Conservation (phyloP, 1,139 yeast species). For the Scheffersomyces titani region DNA sequence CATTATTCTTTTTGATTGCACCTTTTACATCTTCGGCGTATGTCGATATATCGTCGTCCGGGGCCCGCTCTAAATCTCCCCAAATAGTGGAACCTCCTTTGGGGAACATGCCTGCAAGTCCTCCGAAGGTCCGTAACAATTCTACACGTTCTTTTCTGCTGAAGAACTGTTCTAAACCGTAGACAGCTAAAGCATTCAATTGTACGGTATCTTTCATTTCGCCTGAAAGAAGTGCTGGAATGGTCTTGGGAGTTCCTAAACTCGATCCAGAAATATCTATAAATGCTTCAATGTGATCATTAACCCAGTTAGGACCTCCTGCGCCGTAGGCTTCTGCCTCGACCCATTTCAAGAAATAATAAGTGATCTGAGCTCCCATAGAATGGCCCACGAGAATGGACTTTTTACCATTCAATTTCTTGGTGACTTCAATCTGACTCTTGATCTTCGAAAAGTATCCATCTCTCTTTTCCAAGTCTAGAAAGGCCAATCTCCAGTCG, state of each 20-base stretch:
- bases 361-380: conserved; percentile 91
- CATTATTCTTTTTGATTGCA: conserved; percentile 28
- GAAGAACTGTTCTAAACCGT: conserved; percentile 91
- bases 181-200: conserved; percentile 86
- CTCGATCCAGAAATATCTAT: conserved; percentile 87
- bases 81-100: conserved; percentile 90
- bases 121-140: conserved; percentile 85
- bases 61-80: conserved; percentile 67
- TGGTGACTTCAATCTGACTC: conserved; percentile 61
- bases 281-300: conserved; percentile 74
- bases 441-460: conserved; percentile 79
- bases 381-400: conserved; percentile 87
- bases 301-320: conserved; percentile 88
- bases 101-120: conserved; percentile 93
- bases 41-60: conserved; percentile 57
- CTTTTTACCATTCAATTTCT: conserved; percentile 60
- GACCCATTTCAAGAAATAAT: conserved; percentile 91
- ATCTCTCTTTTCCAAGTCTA: conserved; percentile 86
- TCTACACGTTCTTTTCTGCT: conserved; percentile 87
- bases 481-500: conserved; percentile 92
- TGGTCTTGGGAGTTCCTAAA: conserved; percentile 91
- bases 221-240: conserved; percentile 89
- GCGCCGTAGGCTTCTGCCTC: conserved; percentile 84
- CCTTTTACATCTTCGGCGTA: conserved; percentile 21
- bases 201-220: conserved; percentile 98